Conservation (phyloP, 169 alveolate genomes). For the Plasmodium yoelii region DNA sequence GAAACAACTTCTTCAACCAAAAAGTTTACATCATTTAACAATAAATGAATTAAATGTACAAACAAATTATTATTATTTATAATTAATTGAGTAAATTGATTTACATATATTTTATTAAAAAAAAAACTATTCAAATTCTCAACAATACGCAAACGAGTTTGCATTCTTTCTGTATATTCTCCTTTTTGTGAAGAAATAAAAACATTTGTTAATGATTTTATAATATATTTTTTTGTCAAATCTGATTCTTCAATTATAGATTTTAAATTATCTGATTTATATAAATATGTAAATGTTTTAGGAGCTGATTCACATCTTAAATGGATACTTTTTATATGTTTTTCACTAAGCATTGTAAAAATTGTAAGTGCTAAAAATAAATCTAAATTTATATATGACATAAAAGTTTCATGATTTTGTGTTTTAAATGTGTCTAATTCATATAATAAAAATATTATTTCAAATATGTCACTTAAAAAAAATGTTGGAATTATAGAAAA, state of each 20-base stretch:
- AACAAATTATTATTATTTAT: slow-evolving; percentile 84
- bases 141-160: slow-evolving; percentile 85
- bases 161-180: slow-evolving; percentile 85
- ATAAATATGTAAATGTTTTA: slow-evolving; percentile 78
- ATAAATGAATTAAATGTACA: slow-evolving; percentile 90
- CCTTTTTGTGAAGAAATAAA: slow-evolving; percentile 88
- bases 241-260: slow-evolving; percentile 75
- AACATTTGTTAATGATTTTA: slow-evolving; percentile 84
- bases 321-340: slow-evolving; percentile 87
- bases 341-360: slow-evolving; percentile 85
- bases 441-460: slow-evolving; percentile 79
- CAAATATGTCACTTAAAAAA: slow-evolving; percentile 82
- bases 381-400: slow-evolving; percentile 87
- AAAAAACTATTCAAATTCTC: slow-evolving; percentile 82
- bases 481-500: slow-evolving; percentile 85
- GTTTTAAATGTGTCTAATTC: slow-evolving; percentile 78
- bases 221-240: slow-evolving; percentile 78
- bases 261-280: slow-evolving; percentile 73
- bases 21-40: slow-evolving; percentile 88
- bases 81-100: slow-evolving; percentile 80
- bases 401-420: slow-evolving; percentile 66
- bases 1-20: slow-evolving; percentile 91
- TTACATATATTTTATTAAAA: slow-evolving; percentile 78
- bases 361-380: slow-evolving; percentile 86
- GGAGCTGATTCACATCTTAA: slow-evolving; percentile 89